Evolutionary conservation across 257 asterid genomes (phyloP).

Genomic region (Jaltomata sinuosa): DNA sequence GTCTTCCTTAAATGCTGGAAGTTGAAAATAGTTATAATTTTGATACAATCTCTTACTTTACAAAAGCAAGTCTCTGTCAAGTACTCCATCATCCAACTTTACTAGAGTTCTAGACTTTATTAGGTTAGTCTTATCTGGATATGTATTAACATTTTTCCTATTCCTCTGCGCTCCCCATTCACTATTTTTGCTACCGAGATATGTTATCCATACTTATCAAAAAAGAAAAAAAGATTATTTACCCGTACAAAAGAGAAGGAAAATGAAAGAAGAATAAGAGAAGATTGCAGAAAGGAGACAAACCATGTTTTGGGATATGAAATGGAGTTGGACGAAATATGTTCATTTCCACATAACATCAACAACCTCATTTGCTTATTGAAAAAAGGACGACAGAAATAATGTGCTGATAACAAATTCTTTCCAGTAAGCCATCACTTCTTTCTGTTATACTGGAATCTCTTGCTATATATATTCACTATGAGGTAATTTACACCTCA

Average conservation of each 20-base stretch:
- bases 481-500: not conserved
- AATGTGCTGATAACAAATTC: not conserved
- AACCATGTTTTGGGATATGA: not conserved
- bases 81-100: not conserved
- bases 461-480: not conserved
- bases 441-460: not conserved
- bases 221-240: not conserved
- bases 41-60: not conserved
- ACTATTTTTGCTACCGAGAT: not conserved
- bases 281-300: not conserved
- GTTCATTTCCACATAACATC: not conserved
- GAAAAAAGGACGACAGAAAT: not conserved
- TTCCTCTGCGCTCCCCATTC: not conserved
- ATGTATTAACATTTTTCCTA: not conserved
- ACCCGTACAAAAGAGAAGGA: not conserved
- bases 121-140: not conserved
- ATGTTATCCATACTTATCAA: not conserved
- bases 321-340: not conserved
- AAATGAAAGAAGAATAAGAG: not conserved
- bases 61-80: not conserved
- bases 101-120: not conserved
- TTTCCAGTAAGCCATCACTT: not conserved
- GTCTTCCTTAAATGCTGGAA: not conserved
- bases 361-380: not conserved
- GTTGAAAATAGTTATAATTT: not conserved